Conservation (phyloP, 2,329 filamentous ascomycete genomes). For the Neurospora sp. region DNA sequence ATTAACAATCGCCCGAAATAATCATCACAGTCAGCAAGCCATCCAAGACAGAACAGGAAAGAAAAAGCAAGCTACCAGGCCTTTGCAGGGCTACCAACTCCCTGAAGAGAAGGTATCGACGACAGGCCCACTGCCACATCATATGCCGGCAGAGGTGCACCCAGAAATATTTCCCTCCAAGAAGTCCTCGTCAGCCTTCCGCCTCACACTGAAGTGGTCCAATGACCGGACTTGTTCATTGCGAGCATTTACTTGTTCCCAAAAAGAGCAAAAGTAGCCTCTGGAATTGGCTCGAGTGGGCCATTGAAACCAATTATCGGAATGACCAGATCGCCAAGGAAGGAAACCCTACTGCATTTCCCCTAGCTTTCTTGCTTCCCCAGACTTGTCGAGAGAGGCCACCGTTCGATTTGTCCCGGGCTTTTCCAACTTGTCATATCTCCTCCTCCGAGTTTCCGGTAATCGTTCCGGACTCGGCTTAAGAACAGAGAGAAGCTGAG, state of each 20-base stretch:
- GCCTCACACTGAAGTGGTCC: neutral
- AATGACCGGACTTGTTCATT: neutral
- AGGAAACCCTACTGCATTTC: neutral
- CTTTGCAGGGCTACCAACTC: neutral
- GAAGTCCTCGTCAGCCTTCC: neutral
- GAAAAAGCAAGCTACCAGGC: neutral
- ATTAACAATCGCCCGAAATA: neutral
- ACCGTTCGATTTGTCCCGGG: neutral
- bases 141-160: neutral
- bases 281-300: neutral
- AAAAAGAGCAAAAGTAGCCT: neutral
- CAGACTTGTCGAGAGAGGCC: neutral
- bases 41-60: constrained; percentile 3
- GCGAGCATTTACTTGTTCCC: neutral
- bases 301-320: constrained; percentile 11
- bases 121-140: neutral
- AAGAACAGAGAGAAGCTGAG: neutral
- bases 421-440: neutral
- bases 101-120: neutral
- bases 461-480: neutral
- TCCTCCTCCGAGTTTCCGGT: neutral
- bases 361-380: neutral
- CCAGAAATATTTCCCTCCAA: neutral
- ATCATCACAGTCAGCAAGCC: constrained; percentile 1
- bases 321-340: constrained; percentile 13